Base-by-base conservation (phyloP, 2,329 filamentous ascomycete species). In the Chrysoporthe cubensis region DNA sequence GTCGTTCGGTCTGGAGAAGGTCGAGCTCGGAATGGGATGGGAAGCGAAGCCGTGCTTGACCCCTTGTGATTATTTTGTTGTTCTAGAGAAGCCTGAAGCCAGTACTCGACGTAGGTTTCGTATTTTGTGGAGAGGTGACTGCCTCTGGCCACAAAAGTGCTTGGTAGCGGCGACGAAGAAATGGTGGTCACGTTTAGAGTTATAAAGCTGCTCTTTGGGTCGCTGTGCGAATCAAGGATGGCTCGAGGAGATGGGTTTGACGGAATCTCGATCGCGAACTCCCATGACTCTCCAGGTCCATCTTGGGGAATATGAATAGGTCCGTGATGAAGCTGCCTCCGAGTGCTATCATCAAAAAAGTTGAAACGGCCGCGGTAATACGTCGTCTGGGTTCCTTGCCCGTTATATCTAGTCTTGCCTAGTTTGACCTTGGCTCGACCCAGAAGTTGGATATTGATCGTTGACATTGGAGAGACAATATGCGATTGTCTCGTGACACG, bases 61-160 rank as follows among this genome's bases (percentile, higher is more conserved):
- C 43, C 62, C 2, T 62, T 37, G 0, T 42, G 58, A 0, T 64
- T 69, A 50, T 46, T 50, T 42, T 70, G 71, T 4, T n/a, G 62
- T 16, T 21, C 3, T 2, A 80, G 46, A 1, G 70, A 68, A 0
- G 78, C 78, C 43, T 77, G 66, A 1, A 82, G 67, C 13, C 72
- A 74, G 54, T 81, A 81, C 57, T 82, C 77, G n/a, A 79, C 76
- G 11, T 72, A 77, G 3, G 70, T 68, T 26, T 77, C 71, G n/a
- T 71, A 71, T 1, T 34, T 62, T 1, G 67, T 71, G 37, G 43
- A 52, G 9, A 66, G 65, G 14, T 5, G 5, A 37, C 60, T 52
- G 56, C 37, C 7, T 32, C 50, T 32, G 2, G 56, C 26, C 32
- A 66, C 60, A 58, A 67, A 4, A 57, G 70, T 69, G 0, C 66